Evolutionary conservation across 306 rosid species (phyloP).

Genomic region (Rosa lucieae): DNA sequence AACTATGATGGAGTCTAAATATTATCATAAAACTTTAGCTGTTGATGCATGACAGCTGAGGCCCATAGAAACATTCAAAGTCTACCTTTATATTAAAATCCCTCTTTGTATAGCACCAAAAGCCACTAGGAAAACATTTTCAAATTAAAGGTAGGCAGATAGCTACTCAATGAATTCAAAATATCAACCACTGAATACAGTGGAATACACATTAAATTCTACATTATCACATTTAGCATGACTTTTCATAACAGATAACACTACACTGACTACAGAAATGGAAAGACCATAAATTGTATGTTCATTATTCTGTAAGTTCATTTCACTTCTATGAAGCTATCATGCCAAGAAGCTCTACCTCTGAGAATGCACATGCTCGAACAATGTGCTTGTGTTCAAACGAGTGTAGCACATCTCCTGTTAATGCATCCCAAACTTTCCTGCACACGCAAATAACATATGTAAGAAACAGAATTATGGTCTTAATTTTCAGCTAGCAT

Average conservation of each 20-base stretch:
- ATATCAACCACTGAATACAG: not conserved
- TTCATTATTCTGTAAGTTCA: not conserved
- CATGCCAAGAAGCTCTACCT: slow-evolving; percentile 44
- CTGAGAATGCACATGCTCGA: slow-evolving; percentile 92
- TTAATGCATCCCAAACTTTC: slow-evolving; percentile 96
- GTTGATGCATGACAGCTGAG: not conserved
- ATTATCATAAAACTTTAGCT: not conserved
- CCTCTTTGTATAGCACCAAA: not conserved
- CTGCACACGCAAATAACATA: slow-evolving; percentile 42
- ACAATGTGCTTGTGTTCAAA: slow-evolving; percentile 99
- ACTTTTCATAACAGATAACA: not conserved
- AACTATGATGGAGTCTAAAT: not conserved
- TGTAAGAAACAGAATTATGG: not conserved
- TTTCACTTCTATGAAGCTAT: not conserved
- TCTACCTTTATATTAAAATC: not conserved
- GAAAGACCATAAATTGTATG: not conserved
- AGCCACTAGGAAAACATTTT: not conserved
- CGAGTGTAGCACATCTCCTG: slow-evolving; percentile 88
- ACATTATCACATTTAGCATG: not conserved
- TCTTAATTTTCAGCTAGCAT: not conserved
- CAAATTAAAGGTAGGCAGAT: not conserved
- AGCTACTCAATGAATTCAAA: not conserved
- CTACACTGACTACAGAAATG: not conserved
- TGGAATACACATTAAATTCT: not conserved
- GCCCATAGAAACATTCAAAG: not conserved